Percentiles rank a stretch among this genome's conserved stretches.
Evolutionary conservation across 2,329 filamentous ascomycete genomes (phyloP).

Genomic region (Scleromitrula shiraiana): DNA sequence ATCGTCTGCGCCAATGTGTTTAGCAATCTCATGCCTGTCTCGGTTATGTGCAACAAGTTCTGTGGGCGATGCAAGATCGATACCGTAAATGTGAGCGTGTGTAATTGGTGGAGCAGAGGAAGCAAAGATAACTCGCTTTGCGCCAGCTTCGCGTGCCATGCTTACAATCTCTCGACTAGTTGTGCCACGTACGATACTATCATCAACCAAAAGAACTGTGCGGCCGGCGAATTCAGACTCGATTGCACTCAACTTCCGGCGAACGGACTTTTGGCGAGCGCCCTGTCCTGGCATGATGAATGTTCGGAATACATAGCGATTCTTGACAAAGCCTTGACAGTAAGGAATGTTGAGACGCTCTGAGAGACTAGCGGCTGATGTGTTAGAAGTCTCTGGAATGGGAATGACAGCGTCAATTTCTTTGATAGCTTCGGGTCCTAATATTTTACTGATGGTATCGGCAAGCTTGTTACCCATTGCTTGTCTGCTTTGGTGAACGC

Average conservation of each 20-base stretch:
- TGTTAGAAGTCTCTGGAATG: slow-evolving; percentile 76
- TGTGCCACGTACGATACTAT: slow-evolving; percentile 82
- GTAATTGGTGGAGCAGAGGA: slow-evolving; percentile 77
- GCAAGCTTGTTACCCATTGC: slow-evolving; percentile 82
- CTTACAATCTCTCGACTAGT: slow-evolving; percentile 70
- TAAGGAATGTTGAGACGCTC: slow-evolving; percentile 68
- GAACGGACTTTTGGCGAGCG: slow-evolving; percentile 74
- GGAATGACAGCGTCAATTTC: slow-evolving; percentile 82
- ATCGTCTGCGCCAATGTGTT: slow-evolving; percentile 64
- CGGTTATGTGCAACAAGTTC: slow-evolving; percentile 67
- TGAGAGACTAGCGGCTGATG: slow-evolving; percentile 70
- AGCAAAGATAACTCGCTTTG: slow-evolving; percentile 73
- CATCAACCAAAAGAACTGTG: slow-evolving; percentile 78
- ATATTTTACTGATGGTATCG: slow-evolving; percentile 56
- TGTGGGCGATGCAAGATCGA: slow-evolving; percentile 62
- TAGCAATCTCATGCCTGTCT: slow-evolving; percentile 50
- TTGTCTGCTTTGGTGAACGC: slow-evolving; percentile 73
- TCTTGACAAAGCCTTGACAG: slow-evolving; percentile 79
- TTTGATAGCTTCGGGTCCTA: slow-evolving; percentile 61
- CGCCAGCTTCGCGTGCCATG: slow-evolving; percentile 80
- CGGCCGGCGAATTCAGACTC: slow-evolving; percentile 74
- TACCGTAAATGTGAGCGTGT: slow-evolving; percentile 81
- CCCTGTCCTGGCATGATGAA: slow-evolving; percentile 83
- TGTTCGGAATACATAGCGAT: slow-evolving; percentile 80
- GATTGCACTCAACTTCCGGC: slow-evolving; percentile 84